Percentiles rank a stretch among this genome's conserved stretches.
phyloP scores from a whole-genome alignment of 1,284 basidiomycete species.

The Inonotus hispidus region DNA sequence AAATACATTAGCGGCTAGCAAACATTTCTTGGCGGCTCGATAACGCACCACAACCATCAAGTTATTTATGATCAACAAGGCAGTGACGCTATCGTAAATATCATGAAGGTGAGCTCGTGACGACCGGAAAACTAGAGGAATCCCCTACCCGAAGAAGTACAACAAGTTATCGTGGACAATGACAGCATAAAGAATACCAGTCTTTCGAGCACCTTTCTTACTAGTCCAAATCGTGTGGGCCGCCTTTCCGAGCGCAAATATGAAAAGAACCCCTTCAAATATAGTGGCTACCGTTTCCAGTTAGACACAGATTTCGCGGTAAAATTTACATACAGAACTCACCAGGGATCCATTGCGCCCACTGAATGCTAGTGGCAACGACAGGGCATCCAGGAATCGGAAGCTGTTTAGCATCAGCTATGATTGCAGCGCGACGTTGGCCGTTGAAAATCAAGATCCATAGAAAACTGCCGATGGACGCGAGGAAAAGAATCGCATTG shows the following conservation, averaged over 20 bases:
- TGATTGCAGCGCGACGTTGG: slow-evolving; percentile 28
- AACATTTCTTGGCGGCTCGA: background rate
- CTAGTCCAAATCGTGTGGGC: slow-evolving; percentile 23
- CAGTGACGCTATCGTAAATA: slow-evolving; percentile 24
- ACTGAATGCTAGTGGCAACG: slow-evolving; percentile 40
- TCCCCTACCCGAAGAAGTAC: slow-evolving; percentile 35
- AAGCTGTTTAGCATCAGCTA: slow-evolving; percentile 30
- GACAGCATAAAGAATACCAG: slow-evolving; percentile 25
- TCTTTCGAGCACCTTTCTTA: background rate
- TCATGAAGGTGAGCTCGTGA: background rate
- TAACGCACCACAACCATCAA: slow-evolving; percentile 38
- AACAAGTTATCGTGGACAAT: slow-evolving; percentile 35
- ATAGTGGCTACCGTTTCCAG: slow-evolving; percentile 16
- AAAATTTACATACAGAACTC: background rate
- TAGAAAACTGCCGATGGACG: slow-evolving; percentile 34
- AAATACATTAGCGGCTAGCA: background rate
- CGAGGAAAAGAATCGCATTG: slow-evolving; percentile 33
- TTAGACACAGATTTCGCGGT: slow-evolving; percentile 32
- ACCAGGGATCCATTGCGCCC: slow-evolving; percentile 39
- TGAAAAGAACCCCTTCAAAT: slow-evolving; percentile 31
- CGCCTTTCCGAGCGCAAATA: slow-evolving; percentile 34
- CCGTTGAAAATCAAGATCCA: slow-evolving; percentile 35
- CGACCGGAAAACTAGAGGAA: background rate
- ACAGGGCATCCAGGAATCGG: slow-evolving; percentile 39
- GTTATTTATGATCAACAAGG: slow-evolving; percentile 37